Conservation (phyloP, 1,139 yeast genomes). For the Waltiozyma solani region DNA sequence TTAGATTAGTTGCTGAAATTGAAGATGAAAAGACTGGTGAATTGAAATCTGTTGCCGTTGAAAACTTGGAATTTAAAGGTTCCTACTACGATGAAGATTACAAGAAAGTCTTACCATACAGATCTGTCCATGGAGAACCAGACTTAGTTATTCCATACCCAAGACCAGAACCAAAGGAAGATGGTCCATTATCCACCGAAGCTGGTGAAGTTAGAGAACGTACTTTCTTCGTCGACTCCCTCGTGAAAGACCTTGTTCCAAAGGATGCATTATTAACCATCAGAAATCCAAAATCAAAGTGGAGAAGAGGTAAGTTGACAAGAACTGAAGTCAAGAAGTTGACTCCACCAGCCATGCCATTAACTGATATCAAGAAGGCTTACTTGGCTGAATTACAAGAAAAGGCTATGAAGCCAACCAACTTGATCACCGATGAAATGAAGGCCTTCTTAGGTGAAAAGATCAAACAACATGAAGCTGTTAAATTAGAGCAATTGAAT, state of each 20-base stretch:
- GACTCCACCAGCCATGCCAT: slow-evolving; percentile 72
- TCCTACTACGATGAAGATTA: slow-evolving; percentile 66
- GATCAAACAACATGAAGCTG: slow-evolving; percentile 40
- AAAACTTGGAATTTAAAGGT: slow-evolving; percentile 56
- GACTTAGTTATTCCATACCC: slow-evolving; percentile 86
- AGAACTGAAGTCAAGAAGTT: slow-evolving; percentile 53
- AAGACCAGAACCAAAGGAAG: slow-evolving; percentile 55
- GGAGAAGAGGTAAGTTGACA: slow-evolving; percentile 46
- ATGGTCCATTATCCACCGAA: slow-evolving; percentile 50
- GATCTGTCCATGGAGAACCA: slow-evolving; percentile 61
- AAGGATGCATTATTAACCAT: slow-evolving; percentile 52
- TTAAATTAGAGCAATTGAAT: slow-evolving; percentile 14
- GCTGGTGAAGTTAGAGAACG: slow-evolving; percentile 57
- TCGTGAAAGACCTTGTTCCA: slow-evolving; percentile 65
- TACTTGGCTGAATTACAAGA: slow-evolving; percentile 37
- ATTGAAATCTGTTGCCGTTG: slow-evolving; percentile 65
- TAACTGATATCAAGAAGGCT: slow-evolving; percentile 52
- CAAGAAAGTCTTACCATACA: slow-evolving; percentile 64
- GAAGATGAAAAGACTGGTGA: slow-evolving; percentile 51
- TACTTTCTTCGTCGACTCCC: slow-evolving; percentile 63
- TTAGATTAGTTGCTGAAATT: slow-evolving; percentile 73
- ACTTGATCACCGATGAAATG: slow-evolving; percentile 54
- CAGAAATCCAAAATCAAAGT: slow-evolving; percentile 53
- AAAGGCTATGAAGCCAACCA: slow-evolving; percentile 35
- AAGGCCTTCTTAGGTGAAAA: slow-evolving; percentile 60